These are phyloP conservation scores for Fusarium sulawesiense DNA, from an alignment of 2,329 filamentous ascomycete species.

Conservation along the genomic window DNA sequence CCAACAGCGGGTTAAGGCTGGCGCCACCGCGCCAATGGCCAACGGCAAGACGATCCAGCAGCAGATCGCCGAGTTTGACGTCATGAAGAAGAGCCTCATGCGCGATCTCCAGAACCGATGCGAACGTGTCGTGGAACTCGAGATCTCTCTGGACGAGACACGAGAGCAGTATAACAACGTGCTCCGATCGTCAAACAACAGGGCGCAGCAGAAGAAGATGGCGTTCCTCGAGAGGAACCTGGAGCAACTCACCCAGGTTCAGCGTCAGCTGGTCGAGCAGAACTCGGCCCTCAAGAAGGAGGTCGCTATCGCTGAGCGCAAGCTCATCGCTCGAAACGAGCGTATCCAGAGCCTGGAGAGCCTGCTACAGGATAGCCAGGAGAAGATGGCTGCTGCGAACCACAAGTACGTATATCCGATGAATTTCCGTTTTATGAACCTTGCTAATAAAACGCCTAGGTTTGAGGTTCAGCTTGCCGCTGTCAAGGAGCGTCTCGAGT, in stretches of 20 bases:
- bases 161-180: slow-evolving; percentile 99
- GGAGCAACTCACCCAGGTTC: slow-evolving; percentile 96
- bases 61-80: slow-evolving; percentile 98
- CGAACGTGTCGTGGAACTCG: slow-evolving; percentile 96
- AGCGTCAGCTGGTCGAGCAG: slow-evolving; percentile 97
- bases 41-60: slow-evolving; percentile 95
- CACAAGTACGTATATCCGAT: slow-evolving; percentile 78
- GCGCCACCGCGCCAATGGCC: slow-evolving; percentile 67
- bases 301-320: slow-evolving; percentile 97
- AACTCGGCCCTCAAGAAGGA: slow-evolving; percentile 98
- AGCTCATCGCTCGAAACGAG: slow-evolving; percentile 95
- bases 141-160: slow-evolving; percentile 97
- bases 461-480: slow-evolving; percentile 97
- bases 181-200: slow-evolving; percentile 94
- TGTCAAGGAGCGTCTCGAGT: slow-evolving; percentile 97
- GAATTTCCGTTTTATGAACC: background rate
- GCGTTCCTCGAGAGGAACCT: slow-evolving; percentile 98
- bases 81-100: slow-evolving; percentile 99
- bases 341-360: slow-evolving; percentile 94
- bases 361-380: slow-evolving; percentile 94
- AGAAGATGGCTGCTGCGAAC: slow-evolving; percentile 97
- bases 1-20: slow-evolving; percentile 77
- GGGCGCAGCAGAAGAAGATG: slow-evolving; percentile 99
- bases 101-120: slow-evolving; percentile 98
- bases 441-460: slow-evolving; percentile 61